Evolutionary conservation across 1,284 basidiomycete species (phyloP), one percentile per base, ranked within the genome.

Genomic region (Microbotryum saponariae): DNA sequence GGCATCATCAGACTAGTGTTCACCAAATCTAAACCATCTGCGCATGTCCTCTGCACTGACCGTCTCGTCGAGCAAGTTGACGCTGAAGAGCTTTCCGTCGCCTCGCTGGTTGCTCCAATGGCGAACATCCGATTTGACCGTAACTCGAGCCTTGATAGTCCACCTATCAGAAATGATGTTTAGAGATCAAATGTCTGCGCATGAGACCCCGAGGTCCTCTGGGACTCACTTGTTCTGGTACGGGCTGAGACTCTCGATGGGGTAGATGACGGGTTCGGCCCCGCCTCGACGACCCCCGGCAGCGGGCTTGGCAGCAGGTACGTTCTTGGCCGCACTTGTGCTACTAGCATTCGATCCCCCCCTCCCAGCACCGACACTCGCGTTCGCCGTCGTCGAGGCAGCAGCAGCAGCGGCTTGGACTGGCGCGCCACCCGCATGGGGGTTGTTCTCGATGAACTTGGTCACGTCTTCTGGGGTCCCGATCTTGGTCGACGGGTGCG

Each of bases 101-200:
- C 96, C 96, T 14, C 86, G 83, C 68, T 82, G 80, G 75, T 96
- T 98, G 6, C 89, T 88, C 85, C 88, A 99, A 51, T 85, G 83
- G 72, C 84, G 88, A 73, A 98, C 85, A 0, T 97, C 94, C 0
- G 85, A 85, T 77, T 94, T 97, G 71, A 88, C 84, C 3, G 85
- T 89, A 52, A 97, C 91, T 55, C 91, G 86, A 27, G 91, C 96
- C 75, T 92, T 93, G 81, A 98, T 97, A 4, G 89, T 94, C 94
- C 92, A 96, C 74, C 76, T 79, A 56, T 2, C 12, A 48, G 18
- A 23, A 16, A 49, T n/a, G 21, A 7, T 18, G 1, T 27, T 9
- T 10, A 10, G 16, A 6, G 25, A 27, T 23, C 27, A 18, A 25
- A 64, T 44, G 66, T 59, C 56, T 46, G 37, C 29, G 4, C 1